These are phyloP conservation scores for Anthracocystis setariae DNA, from an alignment of 1,284 basidiomycete genomes.

Conservation along the genomic window DNA sequence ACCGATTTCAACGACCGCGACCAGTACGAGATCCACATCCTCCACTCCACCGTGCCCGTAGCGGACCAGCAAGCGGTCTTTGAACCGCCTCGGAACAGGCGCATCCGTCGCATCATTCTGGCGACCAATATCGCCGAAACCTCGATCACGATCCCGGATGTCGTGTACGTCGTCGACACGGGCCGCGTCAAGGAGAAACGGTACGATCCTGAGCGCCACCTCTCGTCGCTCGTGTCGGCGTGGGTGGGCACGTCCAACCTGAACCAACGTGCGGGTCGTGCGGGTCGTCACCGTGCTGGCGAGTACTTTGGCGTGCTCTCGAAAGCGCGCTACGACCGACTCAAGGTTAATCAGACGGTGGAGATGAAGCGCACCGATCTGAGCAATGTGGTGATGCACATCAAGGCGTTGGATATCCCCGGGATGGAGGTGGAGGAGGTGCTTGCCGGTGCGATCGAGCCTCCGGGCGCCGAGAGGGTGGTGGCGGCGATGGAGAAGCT, in stretches of 20 bases:
- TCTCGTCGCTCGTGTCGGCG: conserved; percentile 85
- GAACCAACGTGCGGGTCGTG: conserved; percentile 91
- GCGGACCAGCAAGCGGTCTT: conserved; percentile 92
- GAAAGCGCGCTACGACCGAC: conserved; percentile 73
- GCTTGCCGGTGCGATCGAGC: conserved; percentile 85
- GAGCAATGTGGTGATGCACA: conserved; percentile 75
- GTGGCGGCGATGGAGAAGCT: conserved; percentile 82
- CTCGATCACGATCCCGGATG: conserved; percentile 88
- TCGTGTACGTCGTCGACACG: conserved; percentile 92
- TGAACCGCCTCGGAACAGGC: conserved; percentile 69
- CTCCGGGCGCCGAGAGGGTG: conserved; percentile 83
- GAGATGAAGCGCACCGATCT: conserved; percentile 84
- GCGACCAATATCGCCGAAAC: conserved; percentile 96
- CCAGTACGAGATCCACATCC: conserved; percentile 81
- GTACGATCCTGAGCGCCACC: conserved; percentile 89
- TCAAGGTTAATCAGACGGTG: conserved; percentile 86
- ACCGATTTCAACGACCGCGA: conserved; percentile 56
- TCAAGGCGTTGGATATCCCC: conserved; percentile 94
- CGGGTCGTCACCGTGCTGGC: conserved; percentile 88
- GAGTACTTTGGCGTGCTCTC: conserved; percentile 90
- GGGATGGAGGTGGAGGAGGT: conserved; percentile 88
- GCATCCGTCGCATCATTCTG: conserved; percentile 82
- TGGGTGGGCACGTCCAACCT: conserved; percentile 94
- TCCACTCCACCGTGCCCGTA: conserved; percentile 90
- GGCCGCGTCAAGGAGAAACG: conserved; percentile 89